phyloP scores from a whole-genome alignment of 495 filamentous ascomycete species.

The Lasiosphaeria ovina region DNA sequence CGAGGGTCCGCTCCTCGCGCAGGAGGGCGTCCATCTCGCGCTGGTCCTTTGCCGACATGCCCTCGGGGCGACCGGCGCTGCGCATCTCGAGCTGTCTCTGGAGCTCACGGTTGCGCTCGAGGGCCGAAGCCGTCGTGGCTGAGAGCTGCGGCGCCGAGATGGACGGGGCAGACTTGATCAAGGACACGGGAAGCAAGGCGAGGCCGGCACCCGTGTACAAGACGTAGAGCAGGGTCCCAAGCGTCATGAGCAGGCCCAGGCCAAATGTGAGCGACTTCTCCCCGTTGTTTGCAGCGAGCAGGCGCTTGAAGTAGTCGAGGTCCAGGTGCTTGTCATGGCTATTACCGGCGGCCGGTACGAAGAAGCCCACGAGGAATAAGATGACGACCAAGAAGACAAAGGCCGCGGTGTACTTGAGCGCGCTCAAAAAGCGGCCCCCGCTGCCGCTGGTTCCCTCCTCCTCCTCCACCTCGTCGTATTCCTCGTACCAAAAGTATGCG shows the following conservation, averaged over 20 bases:
- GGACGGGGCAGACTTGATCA: slow-evolving; percentile 86
- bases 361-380: slow-evolving; percentile 89
- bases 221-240: slow-evolving; percentile 81
- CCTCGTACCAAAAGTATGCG: slow-evolving; percentile 97
- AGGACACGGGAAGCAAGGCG: slow-evolving; percentile 80
- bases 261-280: slow-evolving; percentile 90
- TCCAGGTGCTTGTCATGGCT: slow-evolving; percentile 63
- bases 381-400: slow-evolving; percentile 79
- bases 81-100: slow-evolving; percentile 88
- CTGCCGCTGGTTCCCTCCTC: slow-evolving; percentile 73
- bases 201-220: slow-evolving; percentile 87
- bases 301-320: slow-evolving; percentile 84
- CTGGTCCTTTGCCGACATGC: slow-evolving; percentile 77
- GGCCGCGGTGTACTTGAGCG: slow-evolving; percentile 84
- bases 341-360: slow-evolving; percentile 72
- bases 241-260: slow-evolving; percentile 76
- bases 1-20: slow-evolving; percentile 87
- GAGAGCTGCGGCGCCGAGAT: slow-evolving; percentile 73
- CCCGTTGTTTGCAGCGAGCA: slow-evolving; percentile 82
- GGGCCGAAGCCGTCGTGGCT: slow-evolving; percentile 70
- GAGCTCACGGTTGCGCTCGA: slow-evolving; percentile 84
- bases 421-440: slow-evolving; percentile 68
- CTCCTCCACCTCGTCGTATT: slow-evolving; percentile 82
- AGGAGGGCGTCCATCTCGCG: slow-evolving; percentile 83
- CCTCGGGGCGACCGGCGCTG: slow-evolving; percentile 70